Conservation (phyloP, 768 basidiomycete species). For the Amanita brunnescens region DNA sequence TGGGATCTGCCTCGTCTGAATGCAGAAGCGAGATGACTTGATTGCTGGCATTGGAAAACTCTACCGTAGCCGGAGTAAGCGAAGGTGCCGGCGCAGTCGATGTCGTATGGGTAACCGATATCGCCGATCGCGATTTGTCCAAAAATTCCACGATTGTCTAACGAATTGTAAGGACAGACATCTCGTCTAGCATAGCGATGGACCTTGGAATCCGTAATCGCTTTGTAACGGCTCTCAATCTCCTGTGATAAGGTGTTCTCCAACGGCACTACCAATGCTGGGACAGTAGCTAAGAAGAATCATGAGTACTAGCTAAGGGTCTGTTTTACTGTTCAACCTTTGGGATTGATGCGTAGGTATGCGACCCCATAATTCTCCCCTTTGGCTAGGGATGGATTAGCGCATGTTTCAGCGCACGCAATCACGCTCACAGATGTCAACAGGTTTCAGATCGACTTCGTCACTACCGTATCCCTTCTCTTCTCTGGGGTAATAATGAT, state of each 20-base stretch:
- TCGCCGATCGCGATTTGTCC: constrained; percentile 69
- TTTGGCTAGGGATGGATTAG: constrained; percentile 36
- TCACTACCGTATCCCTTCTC: constrained; percentile 84
- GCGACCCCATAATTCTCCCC: constrained; percentile 74
- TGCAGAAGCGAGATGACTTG: constrained; percentile 54
- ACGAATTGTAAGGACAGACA: background rate
- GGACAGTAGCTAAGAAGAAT: constrained; percentile 52
- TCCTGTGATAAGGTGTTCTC: constrained; percentile 16
- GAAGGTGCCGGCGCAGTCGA: constrained; percentile 68
- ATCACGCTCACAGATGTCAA: constrained; percentile 44
- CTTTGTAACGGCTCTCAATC: background rate
- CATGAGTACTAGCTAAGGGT: background rate
- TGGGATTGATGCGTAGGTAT: constrained; percentile 70
- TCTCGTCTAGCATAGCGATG: background rate
- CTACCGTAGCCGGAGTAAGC: constrained; percentile 74
- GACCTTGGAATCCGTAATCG: constrained; percentile 40
- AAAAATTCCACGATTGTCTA: constrained; percentile 74
- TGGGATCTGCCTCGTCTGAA: constrained; percentile 53
- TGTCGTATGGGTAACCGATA: constrained; percentile 61
- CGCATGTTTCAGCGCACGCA: background rate
- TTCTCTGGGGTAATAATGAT: constrained; percentile 25
- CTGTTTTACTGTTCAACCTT: constrained; percentile 36
- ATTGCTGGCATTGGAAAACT: constrained; percentile 45
- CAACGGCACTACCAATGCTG: constrained; percentile 80
- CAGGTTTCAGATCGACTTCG: constrained; percentile 61